phyloP scores from a whole-genome alignment of 495 filamentous ascomycete genomes.

The Chaetomium cochliodes region DNA sequence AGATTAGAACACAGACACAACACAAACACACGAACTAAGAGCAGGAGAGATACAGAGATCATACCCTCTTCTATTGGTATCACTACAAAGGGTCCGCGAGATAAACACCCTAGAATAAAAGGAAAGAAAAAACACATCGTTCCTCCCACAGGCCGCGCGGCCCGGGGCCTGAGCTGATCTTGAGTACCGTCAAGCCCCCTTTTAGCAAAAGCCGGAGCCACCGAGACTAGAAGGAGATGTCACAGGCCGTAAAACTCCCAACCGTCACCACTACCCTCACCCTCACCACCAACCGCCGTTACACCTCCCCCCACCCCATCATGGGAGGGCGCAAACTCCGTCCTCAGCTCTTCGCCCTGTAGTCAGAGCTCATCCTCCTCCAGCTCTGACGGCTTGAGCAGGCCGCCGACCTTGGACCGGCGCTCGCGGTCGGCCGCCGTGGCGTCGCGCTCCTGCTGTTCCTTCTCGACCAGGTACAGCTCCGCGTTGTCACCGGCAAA shows the following conservation, averaged over 20 bases:
- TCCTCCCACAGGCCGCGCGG: not conserved
- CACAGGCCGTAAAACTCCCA: slow-evolving; percentile 56
- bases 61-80: slow-evolving; percentile 35
- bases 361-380: slow-evolving; percentile 95
- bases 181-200: slow-evolving; percentile 3
- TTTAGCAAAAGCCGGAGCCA: not conserved
- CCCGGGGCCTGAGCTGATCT: not conserved
- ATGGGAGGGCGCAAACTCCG: slow-evolving; percentile 51
- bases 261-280: slow-evolving; percentile 43
- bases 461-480: slow-evolving; percentile 91
- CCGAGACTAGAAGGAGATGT: slow-evolving; percentile 18
- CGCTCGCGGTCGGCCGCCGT: slow-evolving; percentile 79
- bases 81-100: slow-evolving; percentile 30
- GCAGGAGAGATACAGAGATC: slow-evolving; percentile 7
- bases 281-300: slow-evolving; percentile 19
- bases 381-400: slow-evolving; percentile 90
- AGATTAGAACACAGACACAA: too few relatives aligned
- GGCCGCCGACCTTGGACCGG: slow-evolving; percentile 84
- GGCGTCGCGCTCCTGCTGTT: slow-evolving; percentile 75
- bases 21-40: not conserved
- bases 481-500: slow-evolving; percentile 91
- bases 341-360: slow-evolving; percentile 63
- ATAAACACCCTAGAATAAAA: slow-evolving; percentile 17
- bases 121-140: not conserved
- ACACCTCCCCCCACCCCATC: slow-evolving; percentile 15